Conservation (phyloP, 805 yeast genomes). For the Kazachstania africana region DNA sequence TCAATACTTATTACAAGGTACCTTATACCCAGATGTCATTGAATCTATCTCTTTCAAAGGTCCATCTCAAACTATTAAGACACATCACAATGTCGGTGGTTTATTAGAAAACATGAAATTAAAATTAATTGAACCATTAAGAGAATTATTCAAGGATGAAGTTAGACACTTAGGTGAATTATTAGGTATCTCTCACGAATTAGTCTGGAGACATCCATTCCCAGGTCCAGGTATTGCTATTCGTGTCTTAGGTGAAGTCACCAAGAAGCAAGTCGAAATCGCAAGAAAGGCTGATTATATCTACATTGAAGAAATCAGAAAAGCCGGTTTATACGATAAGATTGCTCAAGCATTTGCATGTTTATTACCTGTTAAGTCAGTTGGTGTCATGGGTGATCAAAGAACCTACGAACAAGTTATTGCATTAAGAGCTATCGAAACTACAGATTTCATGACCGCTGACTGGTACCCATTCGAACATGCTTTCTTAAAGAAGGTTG, state of each 20-base stretch:
- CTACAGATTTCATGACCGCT: constrained; percentile 98
- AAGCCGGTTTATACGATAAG: constrained; percentile 82
- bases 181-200: constrained; percentile 88
- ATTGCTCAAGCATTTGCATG: constrained; percentile 98
- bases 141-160: constrained; percentile 98
- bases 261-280: constrained; percentile 83
- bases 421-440: constrained; percentile 96
- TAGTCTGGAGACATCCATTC: constrained; percentile 99
- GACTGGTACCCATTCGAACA: constrained; percentile 97
- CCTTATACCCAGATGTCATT: constrained; percentile 95
- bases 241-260: constrained; percentile 94
- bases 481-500: constrained; percentile 79
- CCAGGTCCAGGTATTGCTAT: constrained; percentile 99
- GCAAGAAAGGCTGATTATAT: constrained; percentile 96
- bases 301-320: constrained; percentile 89
- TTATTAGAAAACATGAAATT: constrained; percentile 95
- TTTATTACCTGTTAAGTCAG: constrained; percentile 92
- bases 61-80: constrained; percentile 97
- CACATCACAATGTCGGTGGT: constrained; percentile 99
- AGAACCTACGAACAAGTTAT: constrained; percentile 98
- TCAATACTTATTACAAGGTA: constrained; percentile 91
- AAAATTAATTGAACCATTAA: constrained; percentile 94
- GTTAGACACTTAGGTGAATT: constrained; percentile 93
- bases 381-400: constrained; percentile 99
- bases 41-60: constrained; percentile 99